phyloP scores from a whole-genome alignment of 2,329 filamentous ascomycete genomes.

The Phaeosphaeria sp. region DNA sequence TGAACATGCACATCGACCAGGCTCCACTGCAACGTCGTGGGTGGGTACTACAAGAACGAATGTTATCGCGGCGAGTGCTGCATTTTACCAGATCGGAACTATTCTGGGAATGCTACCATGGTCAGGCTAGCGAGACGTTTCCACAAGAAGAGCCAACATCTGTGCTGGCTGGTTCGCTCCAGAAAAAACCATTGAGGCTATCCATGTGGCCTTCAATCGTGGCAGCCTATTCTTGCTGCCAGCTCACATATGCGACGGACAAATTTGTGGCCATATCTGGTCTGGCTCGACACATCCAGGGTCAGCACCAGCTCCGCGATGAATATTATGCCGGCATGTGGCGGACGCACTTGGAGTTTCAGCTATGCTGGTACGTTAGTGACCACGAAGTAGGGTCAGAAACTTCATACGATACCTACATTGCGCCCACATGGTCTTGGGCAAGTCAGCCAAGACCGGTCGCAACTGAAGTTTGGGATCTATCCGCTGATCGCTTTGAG shows the following conservation, averaged over 20 bases:
- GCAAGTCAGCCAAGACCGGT: not conserved
- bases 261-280: not conserved
- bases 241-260: not conserved
- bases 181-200: not conserved
- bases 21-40: not conserved
- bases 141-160: not conserved
- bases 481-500: not conserved
- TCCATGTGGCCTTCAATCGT: not conserved
- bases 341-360: not conserved
- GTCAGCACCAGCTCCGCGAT: not conserved
- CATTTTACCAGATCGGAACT: not conserved
- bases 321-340: not conserved
- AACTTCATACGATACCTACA: not conserved
- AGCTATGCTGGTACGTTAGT: not conserved
- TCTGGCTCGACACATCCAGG: not conserved
- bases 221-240: not conserved
- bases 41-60: not conserved
- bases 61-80: not conserved
- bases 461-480: not conserved
- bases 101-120: not conserved
- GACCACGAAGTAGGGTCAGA: not conserved
- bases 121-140: not conserved
- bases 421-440: not conserved
- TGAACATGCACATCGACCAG: not conserved
- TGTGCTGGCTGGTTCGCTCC: not conserved